Evolutionary conservation across 2,329 filamentous ascomycete genomes (phyloP).

Genomic region (Fusarium nisikadoi): DNA sequence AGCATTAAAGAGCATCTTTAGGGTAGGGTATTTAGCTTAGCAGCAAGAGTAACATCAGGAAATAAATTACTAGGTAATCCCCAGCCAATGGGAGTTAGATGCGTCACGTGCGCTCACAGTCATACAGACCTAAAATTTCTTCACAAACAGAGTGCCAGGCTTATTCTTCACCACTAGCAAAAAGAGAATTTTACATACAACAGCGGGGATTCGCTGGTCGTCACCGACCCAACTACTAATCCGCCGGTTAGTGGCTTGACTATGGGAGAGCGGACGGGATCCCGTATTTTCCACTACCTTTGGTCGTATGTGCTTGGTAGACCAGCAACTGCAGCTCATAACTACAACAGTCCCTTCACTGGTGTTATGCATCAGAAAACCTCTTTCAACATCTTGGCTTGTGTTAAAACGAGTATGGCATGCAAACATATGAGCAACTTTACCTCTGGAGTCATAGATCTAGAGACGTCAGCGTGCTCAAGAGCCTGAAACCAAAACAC

Average conservation of each 20-base stretch:
- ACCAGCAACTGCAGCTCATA: accelerated
- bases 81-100: neutral
- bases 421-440: neutral
- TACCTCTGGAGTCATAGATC: neutral
- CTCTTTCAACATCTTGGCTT: too few species aligned
- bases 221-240: conserved; percentile 34
- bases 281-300: conserved; percentile 29
- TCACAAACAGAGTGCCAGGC: neutral
- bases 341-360: accelerated
- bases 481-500: neutral
- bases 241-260: conserved; percentile 27
- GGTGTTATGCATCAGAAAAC: neutral
- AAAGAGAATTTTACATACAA: conserved; percentile 10
- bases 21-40: neutral
- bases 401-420: neutral
- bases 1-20: neutral
- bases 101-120: neutral
- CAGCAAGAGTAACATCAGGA: too few species aligned
- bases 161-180: neutral
- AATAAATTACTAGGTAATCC: too few species aligned
- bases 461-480: neutral
- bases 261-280: conserved; percentile 31
- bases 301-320: conserved; percentile 12
- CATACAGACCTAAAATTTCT: neutral
- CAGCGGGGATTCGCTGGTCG: conserved; percentile 32